Percentiles rank a stretch among this genome's conserved stretches.
These are phyloP conservation scores for Verticillium zaregamsianum DNA, from an alignment of 2,329 filamentous ascomycete species.

Conservation along the genomic window DNA sequence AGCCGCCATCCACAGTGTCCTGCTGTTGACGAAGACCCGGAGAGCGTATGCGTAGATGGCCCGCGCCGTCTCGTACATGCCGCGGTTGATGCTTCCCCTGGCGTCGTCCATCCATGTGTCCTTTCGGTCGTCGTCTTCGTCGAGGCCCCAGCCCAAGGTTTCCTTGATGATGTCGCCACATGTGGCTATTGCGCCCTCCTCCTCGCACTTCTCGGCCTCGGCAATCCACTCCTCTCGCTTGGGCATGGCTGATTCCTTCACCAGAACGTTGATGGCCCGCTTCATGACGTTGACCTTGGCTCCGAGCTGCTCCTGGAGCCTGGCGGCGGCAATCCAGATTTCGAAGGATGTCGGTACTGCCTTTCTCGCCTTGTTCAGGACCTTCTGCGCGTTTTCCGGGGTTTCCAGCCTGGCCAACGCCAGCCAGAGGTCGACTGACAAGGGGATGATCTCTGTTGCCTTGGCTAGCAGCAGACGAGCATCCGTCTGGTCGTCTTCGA, in stretches of 20 bases:
- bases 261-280: slow-evolving; percentile 81
- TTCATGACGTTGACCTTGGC: slow-evolving; percentile 77
- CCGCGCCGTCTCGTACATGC: slow-evolving; percentile 82
- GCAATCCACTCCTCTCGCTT: slow-evolving; percentile 96
- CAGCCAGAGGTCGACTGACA: slow-evolving; percentile 93
- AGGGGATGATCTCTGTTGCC: slow-evolving; percentile 89
- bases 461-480: slow-evolving; percentile 87
- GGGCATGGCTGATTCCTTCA: slow-evolving; percentile 90
- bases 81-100: slow-evolving; percentile 72
- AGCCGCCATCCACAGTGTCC: slow-evolving; percentile 83
- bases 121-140: slow-evolving; percentile 94
- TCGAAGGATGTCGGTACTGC: slow-evolving; percentile 90
- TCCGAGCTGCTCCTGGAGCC: slow-evolving; percentile 75
- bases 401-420: slow-evolving; percentile 86
- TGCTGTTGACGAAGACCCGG: slow-evolving; percentile 83
- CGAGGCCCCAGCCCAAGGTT: slow-evolving; percentile 87
- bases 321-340: slow-evolving; percentile 92
- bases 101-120: slow-evolving; percentile 96
- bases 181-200: slow-evolving; percentile 81
- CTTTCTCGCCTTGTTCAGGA: slow-evolving; percentile 92
- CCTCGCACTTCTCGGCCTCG: slow-evolving; percentile 91
- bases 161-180: slow-evolving; percentile 88
- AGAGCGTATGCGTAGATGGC: slow-evolving; percentile 92
- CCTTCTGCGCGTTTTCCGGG: slow-evolving; percentile 87
- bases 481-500: slow-evolving; percentile 86